phyloP scores from a whole-genome alignment of 805 yeast genomes.

The Yarrowia sp. region DNA sequence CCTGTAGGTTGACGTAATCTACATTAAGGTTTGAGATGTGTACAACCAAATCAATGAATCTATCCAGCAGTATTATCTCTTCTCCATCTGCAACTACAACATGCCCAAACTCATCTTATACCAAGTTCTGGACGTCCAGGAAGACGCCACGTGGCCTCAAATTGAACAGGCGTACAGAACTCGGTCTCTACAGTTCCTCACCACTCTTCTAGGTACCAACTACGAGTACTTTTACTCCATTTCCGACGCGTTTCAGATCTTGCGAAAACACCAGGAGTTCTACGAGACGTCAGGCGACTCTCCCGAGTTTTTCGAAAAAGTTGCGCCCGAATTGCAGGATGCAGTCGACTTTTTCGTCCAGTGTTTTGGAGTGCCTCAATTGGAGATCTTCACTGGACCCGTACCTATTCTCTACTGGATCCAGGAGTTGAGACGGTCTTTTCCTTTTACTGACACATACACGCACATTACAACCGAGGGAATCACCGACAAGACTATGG shows the following conservation, averaged over 20 bases:
- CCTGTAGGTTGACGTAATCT: not conserved
- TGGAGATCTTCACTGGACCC: conserved; percentile 22
- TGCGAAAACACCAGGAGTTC: not conserved
- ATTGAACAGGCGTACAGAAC: conserved; percentile 23
- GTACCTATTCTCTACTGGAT: conserved; percentile 24
- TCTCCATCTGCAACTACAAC: not conserved
- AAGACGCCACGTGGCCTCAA: conserved; percentile 3
- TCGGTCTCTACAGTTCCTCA: conserved; percentile 11
- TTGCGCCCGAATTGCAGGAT: not conserved
- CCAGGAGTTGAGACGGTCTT: not conserved
- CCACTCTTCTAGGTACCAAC: conserved; percentile 2
- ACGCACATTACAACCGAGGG: conserved; percentile 10
- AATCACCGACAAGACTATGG: conserved; percentile 19
- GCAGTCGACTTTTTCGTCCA: conserved; percentile 22
- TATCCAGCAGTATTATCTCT: not conserved
- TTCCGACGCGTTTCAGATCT: conserved; percentile 20
- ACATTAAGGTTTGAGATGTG: not conserved
- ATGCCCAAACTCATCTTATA: conserved; percentile 11
- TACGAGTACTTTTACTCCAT: conserved; percentile 20
- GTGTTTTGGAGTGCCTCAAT: conserved; percentile 23
- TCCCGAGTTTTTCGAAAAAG: conserved; percentile 1
- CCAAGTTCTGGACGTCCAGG: conserved; percentile 19
- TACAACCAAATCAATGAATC: not conserved
- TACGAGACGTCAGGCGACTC: conserved; percentile 3
- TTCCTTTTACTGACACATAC: conserved; percentile 9